Conservation (phyloP, 192 early-diverging fungal species). For the Coemansia interrupta region DNA sequence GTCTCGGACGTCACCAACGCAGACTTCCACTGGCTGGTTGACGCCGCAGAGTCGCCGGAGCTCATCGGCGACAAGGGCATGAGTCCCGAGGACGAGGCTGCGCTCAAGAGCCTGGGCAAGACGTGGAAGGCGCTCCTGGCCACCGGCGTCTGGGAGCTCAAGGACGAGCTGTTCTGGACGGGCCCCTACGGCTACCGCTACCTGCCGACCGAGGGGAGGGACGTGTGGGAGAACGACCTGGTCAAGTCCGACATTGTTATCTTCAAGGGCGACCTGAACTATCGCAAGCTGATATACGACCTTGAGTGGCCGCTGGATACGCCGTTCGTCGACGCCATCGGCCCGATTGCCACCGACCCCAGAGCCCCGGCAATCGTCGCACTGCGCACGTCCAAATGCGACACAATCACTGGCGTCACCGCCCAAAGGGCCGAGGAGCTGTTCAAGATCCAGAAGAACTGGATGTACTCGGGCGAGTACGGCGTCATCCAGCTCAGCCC, state of each 20-base stretch:
- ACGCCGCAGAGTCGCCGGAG: slow-evolving; percentile 20
- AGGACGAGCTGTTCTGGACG: slow-evolving; percentile 82
- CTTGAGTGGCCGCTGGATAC: slow-evolving; percentile 80
- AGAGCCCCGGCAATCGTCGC: slow-evolving; percentile 64
- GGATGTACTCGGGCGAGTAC: slow-evolving; percentile 70
- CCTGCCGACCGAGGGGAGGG: slow-evolving; percentile 62
- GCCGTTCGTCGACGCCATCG: slow-evolving; percentile 79
- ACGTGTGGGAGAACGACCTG: slow-evolving; percentile 61
- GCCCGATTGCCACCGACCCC: slow-evolving; percentile 57
- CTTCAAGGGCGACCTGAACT: slow-evolving; percentile 98
- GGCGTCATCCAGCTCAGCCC: slow-evolving; percentile 60
- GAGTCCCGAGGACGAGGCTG: slow-evolving; percentile 28
- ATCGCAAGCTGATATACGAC: slow-evolving; percentile 92
- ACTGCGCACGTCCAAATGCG: slow-evolving; percentile 85
- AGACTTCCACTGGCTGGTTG: slow-evolving; percentile 73
- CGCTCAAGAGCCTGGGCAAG: slow-evolving; percentile 54
- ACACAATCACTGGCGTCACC: slow-evolving; percentile 72
- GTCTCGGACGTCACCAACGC: slow-evolving; percentile 85
- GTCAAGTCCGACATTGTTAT: slow-evolving; percentile 64
- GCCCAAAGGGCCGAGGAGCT: slow-evolving; percentile 43
- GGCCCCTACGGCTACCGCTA: slow-evolving; percentile 77
- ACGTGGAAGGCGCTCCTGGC: slow-evolving; percentile 68
- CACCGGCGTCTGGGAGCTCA: slow-evolving; percentile 62
- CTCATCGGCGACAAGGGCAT: slow-evolving; percentile 21
- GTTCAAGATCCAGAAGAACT: slow-evolving; percentile 48